These are phyloP conservation scores for Telfairia occidentalis DNA, from an alignment of 331 rosid species.

Conservation along the genomic window DNA sequence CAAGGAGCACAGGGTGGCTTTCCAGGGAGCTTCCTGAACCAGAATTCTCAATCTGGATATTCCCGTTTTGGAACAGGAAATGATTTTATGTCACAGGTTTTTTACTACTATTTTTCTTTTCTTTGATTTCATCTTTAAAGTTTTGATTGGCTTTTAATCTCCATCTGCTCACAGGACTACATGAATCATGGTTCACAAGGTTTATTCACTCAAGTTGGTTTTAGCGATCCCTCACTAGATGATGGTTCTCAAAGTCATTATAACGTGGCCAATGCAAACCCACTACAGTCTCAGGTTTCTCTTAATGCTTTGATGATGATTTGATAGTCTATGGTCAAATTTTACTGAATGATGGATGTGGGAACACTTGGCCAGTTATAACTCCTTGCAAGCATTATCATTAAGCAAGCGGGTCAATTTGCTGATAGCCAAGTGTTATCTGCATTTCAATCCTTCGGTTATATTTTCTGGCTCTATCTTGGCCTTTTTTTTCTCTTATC, in stretches of 20 bases:
- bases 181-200: slow-evolving; percentile 92
- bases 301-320: background rate
- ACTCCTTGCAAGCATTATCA: background rate
- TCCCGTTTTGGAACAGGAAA: slow-evolving; percentile 92
- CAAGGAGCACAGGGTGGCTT: slow-evolving; percentile 96
- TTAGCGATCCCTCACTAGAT: slow-evolving; percentile 84
- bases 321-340: background rate
- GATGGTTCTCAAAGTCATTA: slow-evolving; percentile 75
- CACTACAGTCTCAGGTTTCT: slow-evolving; percentile 93
- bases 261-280: slow-evolving; percentile 59
- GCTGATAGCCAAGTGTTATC: background rate
- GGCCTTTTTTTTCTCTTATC: background rate
- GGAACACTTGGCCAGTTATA: slow-evolving; percentile 3
- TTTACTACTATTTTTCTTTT: background rate
- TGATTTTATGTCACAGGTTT: slow-evolving; percentile 97
- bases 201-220: slow-evolving; percentile 83
- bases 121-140: background rate
- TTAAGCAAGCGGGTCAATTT: background rate
- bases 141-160: background rate
- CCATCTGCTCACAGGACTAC: slow-evolving; percentile 52
- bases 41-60: slow-evolving; percentile 88
- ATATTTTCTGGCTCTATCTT: background rate
- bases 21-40: slow-evolving; percentile 86
- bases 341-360: background rate
- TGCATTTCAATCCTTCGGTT: background rate